Evolutionary conservation across 2,329 filamentous ascomycete genomes (phyloP).

Genomic region (Neocatenulostroma microsporum): DNA sequence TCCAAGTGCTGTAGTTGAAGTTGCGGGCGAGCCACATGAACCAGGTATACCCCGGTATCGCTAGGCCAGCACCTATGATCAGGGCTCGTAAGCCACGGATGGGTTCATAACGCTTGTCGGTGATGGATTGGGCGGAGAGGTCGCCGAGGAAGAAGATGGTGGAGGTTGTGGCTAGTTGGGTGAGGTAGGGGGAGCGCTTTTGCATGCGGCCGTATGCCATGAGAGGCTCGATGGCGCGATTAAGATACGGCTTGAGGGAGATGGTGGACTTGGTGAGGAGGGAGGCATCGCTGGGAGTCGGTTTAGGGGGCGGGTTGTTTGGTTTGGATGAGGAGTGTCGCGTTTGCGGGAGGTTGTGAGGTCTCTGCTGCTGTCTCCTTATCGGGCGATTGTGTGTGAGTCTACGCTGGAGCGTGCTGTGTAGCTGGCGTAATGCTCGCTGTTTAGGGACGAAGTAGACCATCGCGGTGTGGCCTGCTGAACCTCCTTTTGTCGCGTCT

Average conservation of each 20-base stretch:
- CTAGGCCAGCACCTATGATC: slow-evolving; percentile 62
- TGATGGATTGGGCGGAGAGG: slow-evolving; percentile 64
- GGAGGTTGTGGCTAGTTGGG: slow-evolving; percentile 67
- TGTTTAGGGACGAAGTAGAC: too few species aligned
- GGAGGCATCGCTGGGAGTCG: neutral
- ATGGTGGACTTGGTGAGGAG: slow-evolving; percentile 19
- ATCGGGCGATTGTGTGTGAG: too few species aligned
- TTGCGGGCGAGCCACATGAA: slow-evolving; percentile 70
- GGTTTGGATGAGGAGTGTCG: too few species aligned
- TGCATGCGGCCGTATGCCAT: slow-evolving; percentile 62
- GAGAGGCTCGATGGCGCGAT: slow-evolving; percentile 38
- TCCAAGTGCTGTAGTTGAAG: slow-evolving; percentile 61
- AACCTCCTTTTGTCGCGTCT: too few species aligned
- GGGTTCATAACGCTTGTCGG: slow-evolving; percentile 52
- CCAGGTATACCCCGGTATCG: slow-evolving; percentile 80
- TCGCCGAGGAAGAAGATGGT: slow-evolving; percentile 73
- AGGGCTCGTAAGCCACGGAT: slow-evolving; percentile 62
- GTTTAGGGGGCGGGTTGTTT: too few species aligned
- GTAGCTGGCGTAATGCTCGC: too few species aligned
- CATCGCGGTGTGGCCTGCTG: too few species aligned
- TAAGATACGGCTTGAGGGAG: slow-evolving; percentile 38
- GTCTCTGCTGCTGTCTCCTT: too few species aligned
- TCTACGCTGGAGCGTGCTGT: too few species aligned
- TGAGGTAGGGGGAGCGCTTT: slow-evolving; percentile 61
- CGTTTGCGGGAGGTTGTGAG: too few species aligned